These are phyloP conservation scores for Circinella minor DNA, from an alignment of 371 early-diverging fungal genomes.

Conservation along the genomic window DNA sequence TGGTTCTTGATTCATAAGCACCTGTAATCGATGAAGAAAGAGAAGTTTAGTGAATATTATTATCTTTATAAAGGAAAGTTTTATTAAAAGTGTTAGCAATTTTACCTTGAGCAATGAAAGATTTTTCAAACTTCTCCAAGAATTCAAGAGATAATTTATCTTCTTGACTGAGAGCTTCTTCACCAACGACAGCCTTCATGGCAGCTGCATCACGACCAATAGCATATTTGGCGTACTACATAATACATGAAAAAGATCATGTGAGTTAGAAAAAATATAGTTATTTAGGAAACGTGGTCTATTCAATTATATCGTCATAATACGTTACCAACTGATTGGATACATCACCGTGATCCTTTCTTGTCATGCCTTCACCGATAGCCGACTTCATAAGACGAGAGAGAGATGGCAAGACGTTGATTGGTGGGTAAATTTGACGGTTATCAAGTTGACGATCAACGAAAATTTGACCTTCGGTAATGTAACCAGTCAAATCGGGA, in stretches of 20 bases:
- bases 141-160: conserved; percentile 99
- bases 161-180: conserved; percentile 98
- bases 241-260: conserved; percentile 2
- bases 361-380: conserved; percentile 99
- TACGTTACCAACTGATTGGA: conserved; percentile 94
- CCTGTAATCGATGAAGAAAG: conserved; percentile 28
- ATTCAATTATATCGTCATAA: background rate
- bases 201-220: conserved; percentile 99
- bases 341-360: conserved; percentile 99
- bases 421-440: conserved; percentile 99
- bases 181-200: conserved; percentile 99
- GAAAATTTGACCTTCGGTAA: conserved; percentile 99
- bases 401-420: conserved; percentile 99
- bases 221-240: conserved; percentile 99
- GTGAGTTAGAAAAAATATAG: background rate
- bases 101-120: conserved; percentile 96
- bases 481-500: conserved; percentile 99
- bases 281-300: too few species aligned
- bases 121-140: conserved; percentile 98
- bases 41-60: too few species aligned
- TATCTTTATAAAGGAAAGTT: too few species aligned
- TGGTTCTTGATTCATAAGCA: conserved; percentile 94
- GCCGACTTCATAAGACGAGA: conserved; percentile 99
- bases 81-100: too few species aligned
- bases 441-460: conserved; percentile 99